phyloP scores from a whole-genome alignment of 352 stramenopile species.

The Albugo laibachii region DNA sequence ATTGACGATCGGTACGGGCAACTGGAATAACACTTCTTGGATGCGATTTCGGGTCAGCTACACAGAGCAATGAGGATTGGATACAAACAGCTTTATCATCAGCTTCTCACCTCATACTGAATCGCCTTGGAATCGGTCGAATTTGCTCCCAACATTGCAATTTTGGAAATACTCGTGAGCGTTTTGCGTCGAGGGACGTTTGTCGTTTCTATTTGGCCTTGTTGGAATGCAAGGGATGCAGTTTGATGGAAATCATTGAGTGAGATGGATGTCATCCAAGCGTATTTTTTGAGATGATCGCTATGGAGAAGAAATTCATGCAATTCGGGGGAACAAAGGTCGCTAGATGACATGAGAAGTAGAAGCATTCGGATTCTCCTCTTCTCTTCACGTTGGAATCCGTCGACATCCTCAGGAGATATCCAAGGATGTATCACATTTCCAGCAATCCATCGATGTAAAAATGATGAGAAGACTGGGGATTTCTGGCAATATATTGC shows the following conservation, averaged over 20 bases:
- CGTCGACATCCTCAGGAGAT: conserved; percentile 10
- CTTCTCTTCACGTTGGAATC: not conserved
- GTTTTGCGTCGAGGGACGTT: conserved; percentile 51
- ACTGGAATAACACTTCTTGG: conserved; percentile 37
- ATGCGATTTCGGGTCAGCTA: conserved; percentile 31
- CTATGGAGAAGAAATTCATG: conserved; percentile 8
- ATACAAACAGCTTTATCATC: not conserved
- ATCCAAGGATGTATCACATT: conserved; percentile 49
- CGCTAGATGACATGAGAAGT: no score
- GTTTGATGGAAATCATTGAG: conserved; percentile 42
- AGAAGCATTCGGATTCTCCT: not conserved
- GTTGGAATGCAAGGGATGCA: conserved; percentile 25
- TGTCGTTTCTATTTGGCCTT: conserved; percentile 24
- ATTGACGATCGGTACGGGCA: conserved; percentile 7
- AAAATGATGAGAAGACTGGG: conserved; percentile 34
- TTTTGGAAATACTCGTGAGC: conserved; percentile 57
- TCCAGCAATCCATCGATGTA: conserved; percentile 61
- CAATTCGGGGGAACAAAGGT: not conserved
- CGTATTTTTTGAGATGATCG: conserved; percentile 24
- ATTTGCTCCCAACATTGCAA: conserved; percentile 40
- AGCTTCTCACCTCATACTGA: conserved; percentile 31
- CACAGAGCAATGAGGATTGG: not conserved
- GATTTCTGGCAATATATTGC: conserved; percentile 39
- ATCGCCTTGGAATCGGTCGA: conserved; percentile 24
- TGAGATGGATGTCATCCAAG: conserved; percentile 46